Conservation (phyloP, 2,329 filamentous ascomycete species). For the Diaporthe batatas region DNA sequence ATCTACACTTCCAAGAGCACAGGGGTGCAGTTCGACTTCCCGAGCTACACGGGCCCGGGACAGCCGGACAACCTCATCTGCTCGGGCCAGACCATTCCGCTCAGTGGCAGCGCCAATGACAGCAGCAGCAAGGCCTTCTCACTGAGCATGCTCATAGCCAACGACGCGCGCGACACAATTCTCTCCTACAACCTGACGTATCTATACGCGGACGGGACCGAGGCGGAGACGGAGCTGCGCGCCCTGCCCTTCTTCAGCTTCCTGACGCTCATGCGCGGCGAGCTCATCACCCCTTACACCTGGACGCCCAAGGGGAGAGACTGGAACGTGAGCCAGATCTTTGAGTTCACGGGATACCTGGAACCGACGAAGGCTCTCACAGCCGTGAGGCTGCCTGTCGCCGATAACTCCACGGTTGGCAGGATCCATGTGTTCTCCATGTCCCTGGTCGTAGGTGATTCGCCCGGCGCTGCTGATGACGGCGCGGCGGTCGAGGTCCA, state of each 20-base stretch:
- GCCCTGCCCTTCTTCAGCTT: conserved; percentile 59
- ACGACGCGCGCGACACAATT: conserved; percentile 55
- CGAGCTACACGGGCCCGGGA: conserved; percentile 55
- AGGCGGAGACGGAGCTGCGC: conserved; percentile 57
- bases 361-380: conserved; percentile 54
- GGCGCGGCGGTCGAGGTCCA: conserved; percentile 51
- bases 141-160: conserved; percentile 58
- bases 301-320: conserved; percentile 57
- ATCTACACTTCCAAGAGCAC: conserved; percentile 56
- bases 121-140: conserved; percentile 45
- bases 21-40: conserved; percentile 58
- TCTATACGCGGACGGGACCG: conserved; percentile 57
- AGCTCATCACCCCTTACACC: conserved; percentile 58
- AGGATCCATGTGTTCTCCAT: conserved; percentile 59
- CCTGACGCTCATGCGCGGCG: conserved; percentile 60
- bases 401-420: conserved; percentile 52
- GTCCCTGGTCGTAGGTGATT: conserved; percentile 50
- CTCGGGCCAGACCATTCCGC: conserved; percentile 53
- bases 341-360: conserved; percentile 57
- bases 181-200: conserved; percentile 58
- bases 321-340: conserved; percentile 60
- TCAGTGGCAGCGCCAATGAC: conserved; percentile 46
- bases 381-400: conserved; percentile 57
- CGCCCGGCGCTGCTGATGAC: neutral
- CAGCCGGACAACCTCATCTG: conserved; percentile 59